Base-by-base conservation (phyloP, 257 asterid genomes). In the Asclepias syriaca region DNA sequence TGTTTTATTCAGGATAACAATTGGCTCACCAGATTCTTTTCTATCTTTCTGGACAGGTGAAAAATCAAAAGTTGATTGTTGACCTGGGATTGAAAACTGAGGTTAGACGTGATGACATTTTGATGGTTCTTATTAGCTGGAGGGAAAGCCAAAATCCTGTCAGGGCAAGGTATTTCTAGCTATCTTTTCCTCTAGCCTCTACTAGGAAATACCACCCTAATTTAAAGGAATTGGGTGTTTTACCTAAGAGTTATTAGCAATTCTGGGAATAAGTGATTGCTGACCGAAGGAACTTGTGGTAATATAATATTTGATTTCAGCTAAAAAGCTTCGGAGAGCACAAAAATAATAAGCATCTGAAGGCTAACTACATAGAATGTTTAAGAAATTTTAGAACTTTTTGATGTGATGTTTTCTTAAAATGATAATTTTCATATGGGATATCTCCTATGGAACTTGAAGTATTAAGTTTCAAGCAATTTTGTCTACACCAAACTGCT, bases 11-110 rank as follows among this genome's bases (percentile, higher is more conserved):
- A 13, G 66, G 66, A 27, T 40, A 32, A 60, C 2, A 37, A 37
- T 63, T 37, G 43, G 49, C 50, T 64, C 39, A 64, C 27, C 27
- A 9, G n/a, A 39, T 2, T 34, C 50, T 64, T 64, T 3, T 39
- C 14, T 32, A 67, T 51, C 22, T 54, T 43, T 9, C 27, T 54
- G 22, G 16, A 73, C 85, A 91, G 97, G 93, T 91, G 75, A 84
- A 68, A 80, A 89, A 85, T 79, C 86, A 84, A 81, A 89, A 86
- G 81, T 77, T 91, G 82, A 77, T 86, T 57, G 82, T 82, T 46
- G 87, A 81, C 72, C 75, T 89, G 74, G 90, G 93, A 70, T 78
- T 91, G 46, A 91, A 85, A 82, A 82, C 87, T 69, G 79, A 81
- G 72, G 88, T 86, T 65, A 83, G 86, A 48, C 79, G 84, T 48